These are phyloP conservation scores for Prunus dulcis DNA, from an alignment of 306 rosid genomes.

Conservation along the genomic window DNA sequence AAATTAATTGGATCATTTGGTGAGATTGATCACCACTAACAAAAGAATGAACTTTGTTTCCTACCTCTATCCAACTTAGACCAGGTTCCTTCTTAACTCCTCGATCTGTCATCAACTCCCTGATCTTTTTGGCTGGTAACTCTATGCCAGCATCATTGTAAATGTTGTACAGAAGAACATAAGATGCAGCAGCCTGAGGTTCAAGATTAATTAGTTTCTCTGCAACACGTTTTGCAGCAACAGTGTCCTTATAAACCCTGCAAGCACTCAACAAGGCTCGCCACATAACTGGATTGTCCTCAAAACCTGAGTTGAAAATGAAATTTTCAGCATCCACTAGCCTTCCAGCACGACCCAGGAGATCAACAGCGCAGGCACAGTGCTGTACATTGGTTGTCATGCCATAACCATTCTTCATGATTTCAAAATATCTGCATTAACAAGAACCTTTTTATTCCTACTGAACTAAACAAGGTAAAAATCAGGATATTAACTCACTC, in stretches of 20 bases:
- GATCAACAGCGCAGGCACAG: constrained; percentile 49
- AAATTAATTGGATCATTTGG: constrained; percentile 36
- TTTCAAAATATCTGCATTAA: constrained; percentile 34
- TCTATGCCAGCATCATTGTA: constrained; percentile 46
- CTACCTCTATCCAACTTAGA: constrained; percentile 60
- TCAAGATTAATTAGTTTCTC: constrained; percentile 53
- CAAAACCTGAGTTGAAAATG: constrained; percentile 38
- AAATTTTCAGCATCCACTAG: constrained; percentile 45
- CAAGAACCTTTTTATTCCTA: background rate
- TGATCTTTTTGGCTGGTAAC: constrained; percentile 35
- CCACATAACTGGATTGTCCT: constrained; percentile 55
- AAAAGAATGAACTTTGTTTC: constrained; percentile 47
- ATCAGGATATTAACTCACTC: background rate
- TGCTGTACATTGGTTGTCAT: constrained; percentile 43
- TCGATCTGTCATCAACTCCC: constrained; percentile 44
- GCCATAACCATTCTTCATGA: constrained; percentile 41
- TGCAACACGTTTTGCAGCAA: constrained; percentile 40
- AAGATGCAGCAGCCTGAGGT: constrained; percentile 50
- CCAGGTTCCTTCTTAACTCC: constrained; percentile 71
- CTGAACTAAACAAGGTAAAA: background rate
- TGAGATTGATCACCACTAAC: constrained; percentile 49
- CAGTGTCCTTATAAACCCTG: constrained; percentile 43
- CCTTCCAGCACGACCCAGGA: constrained; percentile 55
- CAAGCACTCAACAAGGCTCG: constrained; percentile 60
- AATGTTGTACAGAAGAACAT: constrained; percentile 57